Base-by-base conservation (phyloP, 441 rosid genomes). In the Erodium trifolium region DNA sequence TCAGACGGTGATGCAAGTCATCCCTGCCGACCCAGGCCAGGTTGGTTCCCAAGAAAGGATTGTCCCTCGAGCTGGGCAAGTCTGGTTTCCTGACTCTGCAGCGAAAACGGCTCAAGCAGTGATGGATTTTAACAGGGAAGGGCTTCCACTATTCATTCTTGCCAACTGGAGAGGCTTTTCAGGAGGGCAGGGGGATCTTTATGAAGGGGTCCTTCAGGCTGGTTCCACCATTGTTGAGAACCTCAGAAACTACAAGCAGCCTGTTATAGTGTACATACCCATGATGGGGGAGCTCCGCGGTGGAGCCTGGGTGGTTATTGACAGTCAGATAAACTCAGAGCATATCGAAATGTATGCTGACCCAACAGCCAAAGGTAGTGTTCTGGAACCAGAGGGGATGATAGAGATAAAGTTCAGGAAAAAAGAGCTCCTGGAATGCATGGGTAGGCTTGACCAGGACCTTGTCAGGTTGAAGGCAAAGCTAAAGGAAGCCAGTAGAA, bases 141-240 rank as follows among this genome's bases (percentile, higher is more conserved):
- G 82, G 86, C 92, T 96, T 69, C 99, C 99, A 0, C 85, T 96
- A 77, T 93, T 96, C 80, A 93, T 96, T 77, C 89, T 96, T 63
- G 99, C 98, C 39, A 96, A 96, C 76, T 96, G 99, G 99, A 85
- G 98, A 81, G 99, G 99, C 63, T 96, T 96, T 82, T 96, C 99
- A 0, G 99, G 99, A 60, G 99, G 99, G 60, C 99, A 96, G 79
- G 82, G 98, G 75, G 99, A 96, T 80, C 94, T 96, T 69, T 96
- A 93, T 59, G 98, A 93, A 84, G 98, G 99, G 71, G 93, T 96
- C 79, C 97, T 96, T 75, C 99, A 96, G 84, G 99, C 97, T 5
- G 99, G 99, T 63, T 93, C 99, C 69, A 87, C 93, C 72, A 96
- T 96, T 53, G 99, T 96, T 37, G 98, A 96, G 85, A 96, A 96